Conservation (phyloP, 176 grass and related monocot species). For the Aegilops bicornis region DNA sequence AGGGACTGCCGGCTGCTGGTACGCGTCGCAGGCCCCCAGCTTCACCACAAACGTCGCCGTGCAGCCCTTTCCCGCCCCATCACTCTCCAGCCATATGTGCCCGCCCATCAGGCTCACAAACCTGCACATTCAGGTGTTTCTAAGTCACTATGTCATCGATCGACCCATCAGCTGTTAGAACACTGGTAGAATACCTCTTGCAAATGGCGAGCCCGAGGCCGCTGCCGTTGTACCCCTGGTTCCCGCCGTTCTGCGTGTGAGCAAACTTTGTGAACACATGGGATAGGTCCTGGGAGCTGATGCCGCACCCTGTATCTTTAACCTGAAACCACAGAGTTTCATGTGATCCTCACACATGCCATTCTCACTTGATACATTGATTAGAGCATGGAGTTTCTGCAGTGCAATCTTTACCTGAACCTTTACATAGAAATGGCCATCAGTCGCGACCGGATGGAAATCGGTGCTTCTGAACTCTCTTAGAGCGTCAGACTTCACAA, state of each 20-base stretch:
- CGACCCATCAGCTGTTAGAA: neutral
- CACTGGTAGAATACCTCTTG: conserved; percentile 31
- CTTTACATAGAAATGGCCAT: conserved; percentile 58
- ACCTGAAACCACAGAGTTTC: neutral
- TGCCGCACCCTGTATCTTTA: neutral
- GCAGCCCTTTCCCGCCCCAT: conserved; percentile 59
- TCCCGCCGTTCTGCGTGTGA: neutral
- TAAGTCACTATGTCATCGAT: neutral
- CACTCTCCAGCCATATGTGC: conserved; percentile 73
- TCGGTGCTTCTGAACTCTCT: conserved; percentile 54
- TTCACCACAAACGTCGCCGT: conserved; percentile 57
- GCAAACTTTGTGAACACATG: conserved; percentile 7
- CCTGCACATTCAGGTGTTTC: conserved; percentile 15
- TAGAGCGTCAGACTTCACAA: conserved; percentile 48
- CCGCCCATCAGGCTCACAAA: conserved; percentile 68
- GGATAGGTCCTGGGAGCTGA: neutral
- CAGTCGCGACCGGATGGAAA: conserved; percentile 40
- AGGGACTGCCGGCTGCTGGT: conserved; percentile 47
- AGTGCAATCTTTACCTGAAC: conserved; percentile 47
- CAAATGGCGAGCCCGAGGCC: conserved; percentile 38
- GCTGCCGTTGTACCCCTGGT: neutral
- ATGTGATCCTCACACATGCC: neutral
- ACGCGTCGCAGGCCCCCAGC: conserved; percentile 46
- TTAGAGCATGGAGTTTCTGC: neutral
- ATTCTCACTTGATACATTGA: neutral